These are phyloP conservation scores for Heterobasidion parviporum DNA, from an alignment of 1,284 basidiomycete species.

Conservation along the genomic window DNA sequence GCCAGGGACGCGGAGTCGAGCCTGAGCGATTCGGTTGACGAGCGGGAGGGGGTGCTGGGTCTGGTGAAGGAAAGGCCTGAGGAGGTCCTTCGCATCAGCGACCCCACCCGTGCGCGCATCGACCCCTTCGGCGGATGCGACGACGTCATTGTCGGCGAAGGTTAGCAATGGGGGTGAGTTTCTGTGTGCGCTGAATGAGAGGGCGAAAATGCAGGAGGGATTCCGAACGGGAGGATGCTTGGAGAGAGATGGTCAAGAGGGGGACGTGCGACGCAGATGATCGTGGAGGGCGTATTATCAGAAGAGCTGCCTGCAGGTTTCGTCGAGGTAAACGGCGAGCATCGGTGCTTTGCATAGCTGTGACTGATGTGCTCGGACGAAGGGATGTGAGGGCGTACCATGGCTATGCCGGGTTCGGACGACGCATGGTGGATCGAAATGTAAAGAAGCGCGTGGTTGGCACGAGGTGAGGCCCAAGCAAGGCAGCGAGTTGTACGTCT, in stretches of 20 bases:
- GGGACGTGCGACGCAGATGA: constrained; percentile 17
- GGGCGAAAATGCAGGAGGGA: neutral
- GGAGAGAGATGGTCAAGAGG: neutral
- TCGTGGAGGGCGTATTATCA: neutral
- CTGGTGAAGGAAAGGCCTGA: constrained; percentile 31
- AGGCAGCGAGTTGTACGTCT: no score
- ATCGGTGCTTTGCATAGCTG: constrained; percentile 10
- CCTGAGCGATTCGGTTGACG: constrained; percentile 14
- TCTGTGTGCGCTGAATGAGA: constrained; percentile 8
- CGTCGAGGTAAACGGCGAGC: constrained; percentile 20
- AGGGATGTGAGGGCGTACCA: no score
- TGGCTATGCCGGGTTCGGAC: no score
- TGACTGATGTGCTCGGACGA: neutral
- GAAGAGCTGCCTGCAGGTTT: constrained; percentile 17
- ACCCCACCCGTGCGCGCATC: constrained; percentile 27
- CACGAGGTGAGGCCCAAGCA: no score
- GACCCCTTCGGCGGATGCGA: constrained; percentile 12
- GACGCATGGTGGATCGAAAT: no score
- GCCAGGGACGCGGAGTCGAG: constrained; percentile 17
- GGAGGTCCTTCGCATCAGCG: constrained; percentile 42
- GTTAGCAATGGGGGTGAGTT: neutral
- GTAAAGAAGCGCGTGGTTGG: no score
- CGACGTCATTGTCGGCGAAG: constrained; percentile 7
- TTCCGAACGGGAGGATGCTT: neutral
- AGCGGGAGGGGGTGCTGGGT: constrained; percentile 23